A percentile compares a stretch with the other conserved stretches of the same genome.
phyloP scores from a whole-genome alignment of 257 asterid genomes.

The Forsythia viridissima region DNA sequence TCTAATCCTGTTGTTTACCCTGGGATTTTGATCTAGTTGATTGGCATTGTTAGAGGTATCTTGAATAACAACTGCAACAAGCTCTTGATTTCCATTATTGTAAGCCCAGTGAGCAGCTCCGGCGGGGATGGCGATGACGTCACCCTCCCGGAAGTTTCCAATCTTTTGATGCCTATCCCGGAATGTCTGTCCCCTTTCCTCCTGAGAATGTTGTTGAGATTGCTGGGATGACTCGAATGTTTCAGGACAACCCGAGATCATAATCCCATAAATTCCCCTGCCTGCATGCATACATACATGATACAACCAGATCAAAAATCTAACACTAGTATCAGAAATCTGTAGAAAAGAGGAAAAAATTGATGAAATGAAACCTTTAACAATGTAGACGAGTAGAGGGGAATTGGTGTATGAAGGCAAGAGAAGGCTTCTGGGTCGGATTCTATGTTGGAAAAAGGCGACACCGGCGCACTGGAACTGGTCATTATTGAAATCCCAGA shows the following conservation, averaged over 20 bases:
- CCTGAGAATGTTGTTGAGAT: background rate
- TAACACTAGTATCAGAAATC: background rate
- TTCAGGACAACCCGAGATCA: conserved; percentile 71
- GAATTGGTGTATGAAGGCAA: conserved; percentile 55
- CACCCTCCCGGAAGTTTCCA: conserved; percentile 43
- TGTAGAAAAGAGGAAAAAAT: background rate
- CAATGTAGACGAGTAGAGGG: conserved; percentile 46
- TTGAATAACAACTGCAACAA: conserved; percentile 41
- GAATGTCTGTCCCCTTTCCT: conserved; percentile 23
- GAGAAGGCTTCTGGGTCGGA: conserved; percentile 42
- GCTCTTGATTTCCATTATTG: conserved; percentile 56
- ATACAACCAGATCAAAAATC: background rate
- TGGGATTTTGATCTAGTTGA: conserved; percentile 60
- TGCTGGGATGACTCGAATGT: conserved; percentile 57
- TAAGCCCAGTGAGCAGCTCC: conserved; percentile 71
- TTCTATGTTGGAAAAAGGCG: conserved; percentile 43
- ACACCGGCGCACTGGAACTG: conserved; percentile 73
- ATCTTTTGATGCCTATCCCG: conserved; percentile 55
- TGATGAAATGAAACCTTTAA: conserved; percentile 36
- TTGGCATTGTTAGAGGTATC: conserved; percentile 46
- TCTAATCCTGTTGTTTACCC: conserved; percentile 32
- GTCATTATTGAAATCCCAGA: conserved; percentile 46
- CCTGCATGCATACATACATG: conserved; percentile 35
- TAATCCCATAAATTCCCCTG: conserved; percentile 40
- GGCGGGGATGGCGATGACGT: conserved; percentile 47